phyloP scores from a whole-genome alignment of 1,284 basidiomycete species.

The Boletellus deceptivus region DNA sequence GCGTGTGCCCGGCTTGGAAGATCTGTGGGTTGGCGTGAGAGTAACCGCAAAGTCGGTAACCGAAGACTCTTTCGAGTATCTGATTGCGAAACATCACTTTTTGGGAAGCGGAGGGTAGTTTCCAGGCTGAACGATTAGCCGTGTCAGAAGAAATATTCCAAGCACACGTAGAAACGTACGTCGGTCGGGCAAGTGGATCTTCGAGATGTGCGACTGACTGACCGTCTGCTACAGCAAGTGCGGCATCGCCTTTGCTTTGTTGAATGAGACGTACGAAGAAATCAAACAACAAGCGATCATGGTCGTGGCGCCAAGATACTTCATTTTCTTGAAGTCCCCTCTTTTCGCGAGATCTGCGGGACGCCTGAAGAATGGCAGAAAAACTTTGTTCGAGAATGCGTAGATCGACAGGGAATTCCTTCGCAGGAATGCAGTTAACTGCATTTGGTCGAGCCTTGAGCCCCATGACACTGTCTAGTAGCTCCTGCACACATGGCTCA shows the following conservation, averaged over 20 bases:
- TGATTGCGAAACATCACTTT: background rate
- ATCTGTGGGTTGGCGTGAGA: background rate
- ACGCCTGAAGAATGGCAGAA: constrained; percentile 12
- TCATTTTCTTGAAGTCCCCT: background rate
- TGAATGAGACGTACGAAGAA: constrained; percentile 8
- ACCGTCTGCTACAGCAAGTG: background rate
- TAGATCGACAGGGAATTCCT: constrained; percentile 6
- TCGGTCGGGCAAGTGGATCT: background rate
- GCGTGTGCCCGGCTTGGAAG: background rate
- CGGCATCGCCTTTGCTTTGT: background rate
- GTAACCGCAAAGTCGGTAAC: fast-evolving
- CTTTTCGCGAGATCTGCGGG: constrained; percentile 8
- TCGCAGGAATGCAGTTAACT: background rate
- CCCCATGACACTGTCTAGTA: background rate
- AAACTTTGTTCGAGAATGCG: constrained; percentile 6
- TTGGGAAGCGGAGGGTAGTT: background rate
- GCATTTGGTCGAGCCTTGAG: background rate
- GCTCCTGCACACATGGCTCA: constrained; percentile 4
- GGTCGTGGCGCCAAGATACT: constrained; percentile 11
- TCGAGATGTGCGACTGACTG: background rate
- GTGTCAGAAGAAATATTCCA: background rate
- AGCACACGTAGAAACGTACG: background rate
- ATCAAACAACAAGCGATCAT: constrained; percentile 1
- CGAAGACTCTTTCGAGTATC: too few species aligned
- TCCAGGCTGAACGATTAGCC: constrained; percentile 3